Evolutionary conservation across 2,329 filamentous ascomycete genomes (phyloP).

Genomic region (Arthrobotrys sinensis): DNA sequence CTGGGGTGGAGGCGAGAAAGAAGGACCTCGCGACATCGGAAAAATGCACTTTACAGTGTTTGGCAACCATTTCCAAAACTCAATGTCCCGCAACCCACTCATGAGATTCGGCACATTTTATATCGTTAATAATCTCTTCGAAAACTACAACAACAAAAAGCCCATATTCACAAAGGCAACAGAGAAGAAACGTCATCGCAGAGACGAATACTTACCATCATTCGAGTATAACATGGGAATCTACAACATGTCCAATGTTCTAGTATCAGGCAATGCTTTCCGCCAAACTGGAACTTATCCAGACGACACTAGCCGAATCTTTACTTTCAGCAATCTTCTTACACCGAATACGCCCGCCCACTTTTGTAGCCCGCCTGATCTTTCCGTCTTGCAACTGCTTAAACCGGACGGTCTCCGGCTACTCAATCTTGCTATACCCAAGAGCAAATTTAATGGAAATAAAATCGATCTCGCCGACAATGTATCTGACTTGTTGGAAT

Average conservation of each 20-base stretch:
- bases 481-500: conserved; percentile 35
- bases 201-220: conserved; percentile 46
- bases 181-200: conserved; percentile 10
- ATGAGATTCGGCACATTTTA: conserved; percentile 62
- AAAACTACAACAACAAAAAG: conserved; percentile 57
- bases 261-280: conserved; percentile 60
- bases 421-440: conserved; percentile 41
- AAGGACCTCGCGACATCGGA: conserved; percentile 61
- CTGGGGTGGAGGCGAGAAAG: conserved; percentile 61
- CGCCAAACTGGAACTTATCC: conserved; percentile 54
- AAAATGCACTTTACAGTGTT: conserved; percentile 62
- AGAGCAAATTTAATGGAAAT: conserved; percentile 52
- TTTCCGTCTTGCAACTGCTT: conserved; percentile 26
- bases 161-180: conserved; percentile 43
- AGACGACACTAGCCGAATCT: conserved; percentile 53
- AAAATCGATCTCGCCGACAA: conserved; percentile 39
- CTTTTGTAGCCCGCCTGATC: conserved; percentile 50
- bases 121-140: conserved; percentile 61
- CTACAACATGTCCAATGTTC: conserved; percentile 60
- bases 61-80: conserved; percentile 60
- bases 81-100: conserved; percentile 60
- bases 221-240: conserved; percentile 61
- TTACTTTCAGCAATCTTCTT: conserved; percentile 61
- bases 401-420: conserved; percentile 39
- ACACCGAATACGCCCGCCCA: conserved; percentile 39